Evolutionary conservation across 2,329 filamentous ascomycete genomes (phyloP).

Genomic region (Aspergillus amoenus): DNA sequence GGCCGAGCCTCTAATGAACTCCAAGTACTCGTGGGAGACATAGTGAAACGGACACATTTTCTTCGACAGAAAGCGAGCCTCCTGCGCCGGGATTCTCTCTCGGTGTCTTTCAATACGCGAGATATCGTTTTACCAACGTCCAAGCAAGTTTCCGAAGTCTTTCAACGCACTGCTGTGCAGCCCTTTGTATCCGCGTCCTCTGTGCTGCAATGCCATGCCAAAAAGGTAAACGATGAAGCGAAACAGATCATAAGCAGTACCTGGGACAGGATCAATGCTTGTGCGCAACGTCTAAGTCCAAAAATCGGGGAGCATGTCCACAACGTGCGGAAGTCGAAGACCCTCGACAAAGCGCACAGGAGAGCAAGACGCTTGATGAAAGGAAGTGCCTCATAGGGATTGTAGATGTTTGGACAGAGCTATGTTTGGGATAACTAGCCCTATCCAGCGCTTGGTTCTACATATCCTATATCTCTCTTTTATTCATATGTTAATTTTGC

Average conservation of each 20-base stretch:
- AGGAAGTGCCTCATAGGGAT: constrained; percentile 17
- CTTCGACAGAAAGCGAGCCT: constrained; percentile 31
- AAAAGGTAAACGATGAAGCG: constrained; percentile 28
- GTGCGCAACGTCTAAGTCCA: constrained; percentile 24
- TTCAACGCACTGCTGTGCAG: constrained; percentile 32
- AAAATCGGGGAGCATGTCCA: constrained; percentile 29
- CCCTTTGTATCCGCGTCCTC: constrained; percentile 33
- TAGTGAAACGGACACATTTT: constrained; percentile 35
- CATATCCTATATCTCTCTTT: not conserved
- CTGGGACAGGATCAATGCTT: constrained; percentile 28
- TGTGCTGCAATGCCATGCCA: constrained; percentile 30
- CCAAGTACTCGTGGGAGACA: constrained; percentile 38
- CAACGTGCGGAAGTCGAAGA: constrained; percentile 26
- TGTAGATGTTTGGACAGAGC: constrained; percentile 2
- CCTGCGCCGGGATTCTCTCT: constrained; percentile 25
- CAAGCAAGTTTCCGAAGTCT: constrained; percentile 33
- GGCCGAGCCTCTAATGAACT: constrained; percentile 39
- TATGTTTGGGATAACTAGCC: not conserved
- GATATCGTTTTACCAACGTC: constrained; percentile 31
- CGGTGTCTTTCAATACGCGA: constrained; percentile 21
- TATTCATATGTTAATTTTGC: not conserved
- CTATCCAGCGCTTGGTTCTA: not conserved
- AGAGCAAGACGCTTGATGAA: constrained; percentile 32
- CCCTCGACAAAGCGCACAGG: constrained; percentile 36
- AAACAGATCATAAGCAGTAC: constrained; percentile 27